Conservation (phyloP, 805 yeast genomes). For the Cyberlindnera maclurae region DNA sequence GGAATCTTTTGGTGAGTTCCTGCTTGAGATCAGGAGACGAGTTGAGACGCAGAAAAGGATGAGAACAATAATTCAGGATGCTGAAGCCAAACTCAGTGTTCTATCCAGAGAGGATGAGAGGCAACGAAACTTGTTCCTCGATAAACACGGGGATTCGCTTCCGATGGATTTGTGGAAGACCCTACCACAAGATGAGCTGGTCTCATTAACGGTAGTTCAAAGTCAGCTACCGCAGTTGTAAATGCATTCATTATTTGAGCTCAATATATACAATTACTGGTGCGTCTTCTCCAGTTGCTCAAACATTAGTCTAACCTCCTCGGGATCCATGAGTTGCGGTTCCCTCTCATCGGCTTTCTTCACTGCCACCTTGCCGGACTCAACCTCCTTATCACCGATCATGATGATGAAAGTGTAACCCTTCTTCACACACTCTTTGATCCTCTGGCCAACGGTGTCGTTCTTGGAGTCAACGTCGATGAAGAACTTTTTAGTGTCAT, state of each 20-base stretch:
- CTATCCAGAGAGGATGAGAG: constrained; percentile 38
- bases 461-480: constrained; percentile 71
- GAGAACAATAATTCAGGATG: constrained; percentile 31
- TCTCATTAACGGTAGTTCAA: neutral
- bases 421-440: constrained; percentile 67
- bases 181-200: constrained; percentile 1
- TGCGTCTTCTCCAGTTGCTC: constrained; percentile 43
- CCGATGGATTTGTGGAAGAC: constrained; percentile 46
- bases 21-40: constrained; percentile 49
- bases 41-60: constrained; percentile 34
- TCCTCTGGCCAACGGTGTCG: constrained; percentile 74
- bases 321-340: constrained; percentile 35
- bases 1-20: constrained; percentile 43
- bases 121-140: constrained; percentile 36
- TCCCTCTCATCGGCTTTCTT: constrained; percentile 48
- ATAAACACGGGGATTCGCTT: constrained; percentile 43
- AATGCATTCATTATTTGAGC: neutral
- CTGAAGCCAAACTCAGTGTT: constrained; percentile 32
- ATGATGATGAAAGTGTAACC: constrained; percentile 78
- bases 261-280: constrained; percentile 17
- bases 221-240: neutral
- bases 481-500: constrained; percentile 46
- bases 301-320: constrained; percentile 49
- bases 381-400: constrained; percentile 81
- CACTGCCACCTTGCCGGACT: constrained; percentile 50